Base-by-base conservation (phyloP, 2,329 filamentous ascomycete species). In the Pseudogymnoascus sp. region DNA sequence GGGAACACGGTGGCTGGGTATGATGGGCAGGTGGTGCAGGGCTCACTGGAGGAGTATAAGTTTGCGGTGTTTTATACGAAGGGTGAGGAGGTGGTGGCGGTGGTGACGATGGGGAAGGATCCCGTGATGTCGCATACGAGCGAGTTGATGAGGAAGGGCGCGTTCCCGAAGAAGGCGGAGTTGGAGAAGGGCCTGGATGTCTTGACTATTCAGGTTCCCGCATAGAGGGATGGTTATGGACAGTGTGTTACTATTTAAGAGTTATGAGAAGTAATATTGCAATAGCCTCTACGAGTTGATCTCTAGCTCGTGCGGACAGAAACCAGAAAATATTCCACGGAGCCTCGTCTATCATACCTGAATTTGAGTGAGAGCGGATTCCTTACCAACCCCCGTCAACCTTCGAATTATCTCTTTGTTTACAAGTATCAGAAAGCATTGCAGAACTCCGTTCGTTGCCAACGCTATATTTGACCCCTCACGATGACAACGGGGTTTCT, bases 31-130 rank as follows among this genome's bases (percentile, higher is more conserved):
- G 80, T 97, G 1, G 68, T 99, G 9, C 82, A 89, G 58, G 93
- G 93, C 11, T 83, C 89, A 67, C 84, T 87, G 0, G 86, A 86
- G 3, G 84, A 92, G 70, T 84, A 83, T 63, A 91, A 91, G 70
- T 99, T 96, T 70, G 86, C 88, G 5, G 93, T 91, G 0, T 99
- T 90, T 75, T 99, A 97, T 72, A 87, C 85, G 60, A 88, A 89
- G 72, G 91, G 88, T 2, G 90, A 97, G 59, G 88, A 85, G 0
- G 86, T 97, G 1, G 89, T 97, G 11, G 94, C 94, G 0, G 89
- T 97, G 68, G 91, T 91, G 0, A 93, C 84, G 62, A 97, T 97
- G 91, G 87, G 88, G 65, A 86, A 85, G 76, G 94, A 99, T 72
- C 94, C 94, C 0, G 83, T 89, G 61, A 91, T 96, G 88, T 76